A percentile compares a stretch with the other conserved stretches of the same genome.
Conservation (phyloP, 2,329 filamentous ascomycete species). For the Talaromyces funiculosus region DNA sequence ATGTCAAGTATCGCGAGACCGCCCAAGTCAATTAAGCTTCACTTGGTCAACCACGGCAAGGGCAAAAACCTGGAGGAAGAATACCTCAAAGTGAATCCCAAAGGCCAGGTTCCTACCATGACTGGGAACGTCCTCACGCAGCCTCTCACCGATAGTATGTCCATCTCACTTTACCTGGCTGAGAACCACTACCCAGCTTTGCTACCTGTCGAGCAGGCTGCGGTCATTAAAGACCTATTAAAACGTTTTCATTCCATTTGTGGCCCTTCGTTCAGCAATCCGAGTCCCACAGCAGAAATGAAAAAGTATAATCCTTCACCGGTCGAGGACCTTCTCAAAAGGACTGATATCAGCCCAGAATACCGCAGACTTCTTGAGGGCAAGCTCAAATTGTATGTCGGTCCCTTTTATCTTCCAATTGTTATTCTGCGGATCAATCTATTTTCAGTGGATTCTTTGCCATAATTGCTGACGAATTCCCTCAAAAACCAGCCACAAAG, state of each 20-base stretch:
- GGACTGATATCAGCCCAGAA: constrained; percentile 11
- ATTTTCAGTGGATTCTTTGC: background rate
- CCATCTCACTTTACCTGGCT: constrained; percentile 8
- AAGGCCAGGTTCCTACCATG: constrained; percentile 10
- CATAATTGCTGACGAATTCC: background rate
- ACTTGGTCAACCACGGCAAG: constrained; percentile 1
- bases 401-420: background rate
- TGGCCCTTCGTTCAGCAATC: constrained; percentile 9
- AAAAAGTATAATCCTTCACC: constrained; percentile 8
- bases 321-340: constrained; percentile 6
- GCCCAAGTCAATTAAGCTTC: background rate
- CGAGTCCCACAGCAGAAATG: constrained; percentile 6
- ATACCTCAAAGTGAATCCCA: constrained; percentile 8
- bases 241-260: constrained; percentile 6
- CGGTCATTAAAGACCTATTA: constrained; percentile 2
- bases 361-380: constrained; percentile 9
- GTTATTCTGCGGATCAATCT: background rate
- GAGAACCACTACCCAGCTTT: constrained; percentile 7
- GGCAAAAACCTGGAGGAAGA: background rate
- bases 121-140: constrained; percentile 7
- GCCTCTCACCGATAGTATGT: constrained; percentile 6
- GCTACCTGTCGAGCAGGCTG: background rate
- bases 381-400: constrained; percentile 10
- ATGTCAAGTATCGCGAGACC: background rate
- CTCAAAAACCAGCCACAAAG: background rate